phyloP scores from a whole-genome alignment of 116 monocot species.

The Trichopus zeylanicus region DNA sequence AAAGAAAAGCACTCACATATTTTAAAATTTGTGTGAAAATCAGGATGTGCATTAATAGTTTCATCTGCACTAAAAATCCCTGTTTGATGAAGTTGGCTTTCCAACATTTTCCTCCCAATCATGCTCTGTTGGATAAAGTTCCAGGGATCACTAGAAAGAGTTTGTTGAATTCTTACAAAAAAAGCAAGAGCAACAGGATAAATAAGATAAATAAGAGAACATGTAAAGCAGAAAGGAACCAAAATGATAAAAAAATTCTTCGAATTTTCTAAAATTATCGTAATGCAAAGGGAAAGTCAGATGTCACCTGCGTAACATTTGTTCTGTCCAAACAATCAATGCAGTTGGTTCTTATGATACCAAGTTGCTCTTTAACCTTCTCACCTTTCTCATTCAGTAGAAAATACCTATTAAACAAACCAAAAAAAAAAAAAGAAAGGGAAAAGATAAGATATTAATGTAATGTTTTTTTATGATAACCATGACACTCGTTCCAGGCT shows the following conservation, averaged over 20 bases:
- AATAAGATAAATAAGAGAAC: not conserved
- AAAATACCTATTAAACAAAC: constrained; percentile 51
- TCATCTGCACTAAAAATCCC: constrained; percentile 47
- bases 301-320: constrained; percentile 94
- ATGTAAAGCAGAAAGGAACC: not conserved
- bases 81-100: constrained; percentile 51
- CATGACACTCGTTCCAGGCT: not conserved
- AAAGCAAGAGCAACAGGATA: not conserved
- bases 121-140: constrained; percentile 52
- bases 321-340: constrained; percentile 96
- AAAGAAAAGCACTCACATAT: constrained; percentile 44
- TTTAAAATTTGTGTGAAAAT: constrained; percentile 73
- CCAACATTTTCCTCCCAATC: constrained; percentile 82
- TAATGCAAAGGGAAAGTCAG: not conserved
- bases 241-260: not conserved
- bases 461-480: not conserved
- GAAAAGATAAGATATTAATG: not conserved
- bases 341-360: constrained; percentile 88
- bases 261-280: not conserved
- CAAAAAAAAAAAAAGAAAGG: not conserved
- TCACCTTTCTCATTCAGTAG: constrained; percentile 58
- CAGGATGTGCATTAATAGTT: constrained; percentile 29
- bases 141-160: not conserved
- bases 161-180: not conserved
- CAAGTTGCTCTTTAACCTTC: constrained; percentile 68